Evolutionary conservation across 257 asterid species (phyloP), one percentile per base, ranked within the genome.

Genomic region (Fraxinus cuspidata): DNA sequence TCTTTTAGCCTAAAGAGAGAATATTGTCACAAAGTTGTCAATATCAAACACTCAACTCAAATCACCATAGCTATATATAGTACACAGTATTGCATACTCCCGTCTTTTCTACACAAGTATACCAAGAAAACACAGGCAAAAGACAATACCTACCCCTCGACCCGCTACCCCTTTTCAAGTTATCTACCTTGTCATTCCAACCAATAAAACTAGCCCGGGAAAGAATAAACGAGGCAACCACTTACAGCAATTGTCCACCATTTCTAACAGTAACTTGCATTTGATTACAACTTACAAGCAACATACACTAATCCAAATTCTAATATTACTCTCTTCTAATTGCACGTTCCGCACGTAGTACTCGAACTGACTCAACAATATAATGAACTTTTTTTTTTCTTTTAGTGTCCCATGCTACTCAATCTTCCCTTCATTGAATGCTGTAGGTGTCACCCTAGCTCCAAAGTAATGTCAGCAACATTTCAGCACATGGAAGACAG

Each of bases 261-360:
- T 15, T n/a, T n/a, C 16, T 58, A 58, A n/a, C 13, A 23, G 7
- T n/a, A 60, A 60, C 32, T 21, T 63, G 19, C 34, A 27, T 25
- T 27, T 63, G 69, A 63, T 63, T 63, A 63, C 69, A 63, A 56
- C 27, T 63, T 63, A 63, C 69, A 63, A 56, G 25, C 7, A n/a
- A 60, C 34, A 27, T 63, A 12, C 15, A 4, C 34, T 27, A 27
- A 63, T 63, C 69, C 19, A 63, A 63, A 35, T 63, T 25, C 35
- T 63, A 8, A 25, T 25, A 63, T 7, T 53, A 25, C 2, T 25
- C 35, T 23, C 69, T 25, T 18, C n/a, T 23, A 4, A 18, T n/a
- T 63, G 34, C 67, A 23, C 10, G 32, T 60, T 23, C 18, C 5
- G 5, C 3, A 23, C 2, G 16, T 25, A 10, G 68, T 60, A 60